Evolutionary conservation across 2,329 filamentous ascomycete genomes (phyloP).

Genomic region (Sclerotinia sclerotiorum): DNA sequence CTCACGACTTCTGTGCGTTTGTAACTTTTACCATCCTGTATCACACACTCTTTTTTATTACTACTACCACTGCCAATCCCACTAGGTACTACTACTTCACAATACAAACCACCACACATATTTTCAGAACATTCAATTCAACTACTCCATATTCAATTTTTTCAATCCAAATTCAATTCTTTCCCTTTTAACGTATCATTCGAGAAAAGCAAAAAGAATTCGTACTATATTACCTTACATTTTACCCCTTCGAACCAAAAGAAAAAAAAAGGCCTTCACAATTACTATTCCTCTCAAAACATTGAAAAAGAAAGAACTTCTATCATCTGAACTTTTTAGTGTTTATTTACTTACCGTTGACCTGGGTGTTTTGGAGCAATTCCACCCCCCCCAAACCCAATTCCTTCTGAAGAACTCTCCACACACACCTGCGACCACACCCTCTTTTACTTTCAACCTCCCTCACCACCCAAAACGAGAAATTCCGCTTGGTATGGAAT

Average conservation of each 20-base stretch:
- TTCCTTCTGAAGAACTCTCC: slow-evolving; percentile 11
- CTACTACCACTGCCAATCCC: neutral
- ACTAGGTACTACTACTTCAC: neutral
- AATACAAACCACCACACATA: neutral
- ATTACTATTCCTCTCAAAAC: neutral
- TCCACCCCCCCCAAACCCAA: slow-evolving; percentile 11
- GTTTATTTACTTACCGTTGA: slow-evolving; percentile 10
- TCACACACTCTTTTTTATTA: neutral
- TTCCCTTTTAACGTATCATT: neutral
- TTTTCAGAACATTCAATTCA: neutral
- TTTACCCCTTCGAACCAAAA: neutral
- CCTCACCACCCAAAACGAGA: neutral
- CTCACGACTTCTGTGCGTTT: neutral
- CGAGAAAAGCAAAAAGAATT: slow-evolving; percentile 1
- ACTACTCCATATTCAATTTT: neutral
- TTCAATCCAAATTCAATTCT: neutral
- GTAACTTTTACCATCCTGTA: neutral
- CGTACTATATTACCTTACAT: neutral
- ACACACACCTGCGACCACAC: neutral
- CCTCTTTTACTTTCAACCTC: neutral
- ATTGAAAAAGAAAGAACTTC: slow-evolving; percentile 18
- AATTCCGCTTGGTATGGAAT: slow-evolving; percentile 32
- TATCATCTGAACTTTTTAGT: neutral
- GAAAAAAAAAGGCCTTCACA: neutral
- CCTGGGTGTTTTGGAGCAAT: neutral